phyloP scores from a whole-genome alignment of 2,329 filamentous ascomycete genomes.

The Sclerotinia minor region DNA sequence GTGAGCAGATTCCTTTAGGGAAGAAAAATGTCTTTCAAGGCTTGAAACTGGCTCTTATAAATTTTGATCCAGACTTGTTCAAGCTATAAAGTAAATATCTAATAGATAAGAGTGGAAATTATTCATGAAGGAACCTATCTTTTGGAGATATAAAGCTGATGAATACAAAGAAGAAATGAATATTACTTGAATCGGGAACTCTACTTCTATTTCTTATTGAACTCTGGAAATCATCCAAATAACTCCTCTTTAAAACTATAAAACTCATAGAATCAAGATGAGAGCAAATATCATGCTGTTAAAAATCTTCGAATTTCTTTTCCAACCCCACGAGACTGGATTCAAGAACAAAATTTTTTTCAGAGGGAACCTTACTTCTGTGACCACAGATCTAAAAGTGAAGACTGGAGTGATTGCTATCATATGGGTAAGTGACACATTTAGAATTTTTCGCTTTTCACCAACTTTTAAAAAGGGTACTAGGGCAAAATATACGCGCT shows the following conservation, averaged over 20 bases:
- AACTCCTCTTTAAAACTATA: background rate
- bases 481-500: too few relatives aligned
- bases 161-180: too few relatives aligned
- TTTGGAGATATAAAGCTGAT: background rate
- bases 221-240: background rate
- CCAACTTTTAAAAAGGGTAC: too few relatives aligned
- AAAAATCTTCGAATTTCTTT: too few relatives aligned
- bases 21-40: background rate
- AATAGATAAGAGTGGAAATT: background rate
- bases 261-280: background rate
- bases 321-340: too few relatives aligned
- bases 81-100: background rate
- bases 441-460: too few relatives aligned
- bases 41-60: background rate
- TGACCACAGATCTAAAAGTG: too few relatives aligned
- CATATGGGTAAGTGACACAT: too few relatives aligned
- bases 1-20: background rate
- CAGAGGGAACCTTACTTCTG: too few relatives aligned
- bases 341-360: too few relatives aligned
- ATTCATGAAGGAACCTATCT: background rate
- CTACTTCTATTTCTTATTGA: background rate
- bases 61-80: background rate
- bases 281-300: too few relatives aligned
- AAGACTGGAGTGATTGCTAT: too few relatives aligned
- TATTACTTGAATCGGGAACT: background rate